Percentiles rank a stretch among this genome's conserved stretches.
These are phyloP conservation scores for Iris macrosiphon DNA, from an alignment of 106 monocot species.

Conservation along the genomic window DNA sequence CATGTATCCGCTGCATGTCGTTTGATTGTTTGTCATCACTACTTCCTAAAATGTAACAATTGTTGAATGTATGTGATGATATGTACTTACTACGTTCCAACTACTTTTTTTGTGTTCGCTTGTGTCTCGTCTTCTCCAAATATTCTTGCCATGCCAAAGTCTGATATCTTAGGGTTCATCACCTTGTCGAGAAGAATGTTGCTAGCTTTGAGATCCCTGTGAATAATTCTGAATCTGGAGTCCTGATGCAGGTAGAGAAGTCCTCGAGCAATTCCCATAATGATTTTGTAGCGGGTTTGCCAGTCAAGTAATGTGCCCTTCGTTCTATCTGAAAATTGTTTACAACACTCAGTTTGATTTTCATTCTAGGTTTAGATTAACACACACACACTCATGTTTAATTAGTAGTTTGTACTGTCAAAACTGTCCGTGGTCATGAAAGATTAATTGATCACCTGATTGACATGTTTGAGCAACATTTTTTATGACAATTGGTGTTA, in stretches of 20 bases:
- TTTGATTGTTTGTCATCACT: not conserved
- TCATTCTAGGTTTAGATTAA: too few species aligned
- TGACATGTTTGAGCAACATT: too few species aligned
- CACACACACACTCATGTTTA: too few species aligned
- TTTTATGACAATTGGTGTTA: too few species aligned
- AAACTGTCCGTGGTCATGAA: too few species aligned
- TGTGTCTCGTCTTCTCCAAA: constrained; percentile 12
- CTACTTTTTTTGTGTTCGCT: constrained; percentile 3
- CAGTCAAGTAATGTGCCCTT: constrained; percentile 2
- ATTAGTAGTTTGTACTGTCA: too few species aligned
- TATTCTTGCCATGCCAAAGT: constrained; percentile 32
- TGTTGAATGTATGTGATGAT: not conserved
- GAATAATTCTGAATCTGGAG: constrained; percentile 26
- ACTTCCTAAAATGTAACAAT: too few species aligned
- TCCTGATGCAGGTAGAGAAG: constrained; percentile 28
- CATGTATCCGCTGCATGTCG: constrained; percentile 47
- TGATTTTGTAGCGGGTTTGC: constrained; percentile 13
- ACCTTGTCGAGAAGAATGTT: constrained; percentile 25
- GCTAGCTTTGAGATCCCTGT: constrained; percentile 28
- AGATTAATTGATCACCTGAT: too few species aligned
- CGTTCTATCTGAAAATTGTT: not conserved
- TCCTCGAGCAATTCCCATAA: constrained; percentile 21
- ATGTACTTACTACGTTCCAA: constrained; percentile 16
- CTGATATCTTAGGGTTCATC: constrained; percentile 29
- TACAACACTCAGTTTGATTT: too few species aligned